Evolutionary conservation across 2,329 filamentous ascomycete species (phyloP).

Genomic region (Arthrobotrys conoides): DNA sequence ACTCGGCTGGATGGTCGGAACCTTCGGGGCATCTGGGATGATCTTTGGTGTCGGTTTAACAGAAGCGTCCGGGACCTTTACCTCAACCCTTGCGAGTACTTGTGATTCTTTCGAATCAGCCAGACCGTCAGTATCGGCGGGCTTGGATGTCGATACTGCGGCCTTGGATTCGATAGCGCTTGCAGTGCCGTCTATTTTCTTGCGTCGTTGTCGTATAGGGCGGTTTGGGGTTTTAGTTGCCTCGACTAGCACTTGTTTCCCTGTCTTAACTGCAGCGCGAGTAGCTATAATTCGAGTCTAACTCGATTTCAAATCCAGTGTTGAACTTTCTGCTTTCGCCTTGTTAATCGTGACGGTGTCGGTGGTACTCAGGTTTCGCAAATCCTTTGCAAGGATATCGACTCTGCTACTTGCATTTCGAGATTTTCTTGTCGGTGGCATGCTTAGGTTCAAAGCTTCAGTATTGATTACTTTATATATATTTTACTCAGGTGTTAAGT

Average conservation of each 20-base stretch:
- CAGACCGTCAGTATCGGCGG: neutral
- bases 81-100: neutral
- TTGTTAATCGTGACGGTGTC: neutral
- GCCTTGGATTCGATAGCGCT: neutral
- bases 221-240: neutral
- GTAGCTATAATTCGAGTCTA: neutral
- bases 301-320: neutral
- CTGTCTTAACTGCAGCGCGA: neutral
- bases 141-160: neutral
- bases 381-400: neutral
- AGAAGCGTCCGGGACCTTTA: neutral
- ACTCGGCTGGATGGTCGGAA: neutral
- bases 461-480: neutral
- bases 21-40: neutral
- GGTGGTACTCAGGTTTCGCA: slow-evolving; percentile 11
- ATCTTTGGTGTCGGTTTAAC: neutral
- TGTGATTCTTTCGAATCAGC: too few relatives aligned
- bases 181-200: neutral
- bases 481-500: neutral
- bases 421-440: slow-evolving; percentile 14
- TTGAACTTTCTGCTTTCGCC: neutral
- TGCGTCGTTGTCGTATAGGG: neutral
- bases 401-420: slow-evolving; percentile 5
- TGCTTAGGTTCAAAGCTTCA: neutral
- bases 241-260: neutral